Base-by-base conservation (phyloP, 2,329 filamentous ascomycete genomes). In the Zymoseptoria tritici region DNA sequence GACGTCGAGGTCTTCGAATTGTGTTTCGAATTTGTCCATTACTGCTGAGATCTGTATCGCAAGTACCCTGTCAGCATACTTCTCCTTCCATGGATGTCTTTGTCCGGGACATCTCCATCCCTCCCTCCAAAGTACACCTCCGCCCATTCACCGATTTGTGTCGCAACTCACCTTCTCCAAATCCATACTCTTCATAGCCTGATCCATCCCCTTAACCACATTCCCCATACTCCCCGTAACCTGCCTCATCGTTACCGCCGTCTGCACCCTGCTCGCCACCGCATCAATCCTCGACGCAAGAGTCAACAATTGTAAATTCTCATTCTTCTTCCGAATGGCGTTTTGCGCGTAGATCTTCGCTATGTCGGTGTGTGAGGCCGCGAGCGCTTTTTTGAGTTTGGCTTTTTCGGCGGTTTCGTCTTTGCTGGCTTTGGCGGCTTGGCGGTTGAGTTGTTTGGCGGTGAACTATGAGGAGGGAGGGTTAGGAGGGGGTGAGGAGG, bases 1-100 rank as follows among this genome's bases (percentile, higher is more conserved):
- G 50, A 80, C 78, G 62, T 81, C 79, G 51, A 81, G 72, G 66
- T 80, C 77, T 60, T 81, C 78, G 67, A 80, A 80, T 63, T 80
- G 78, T 56, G 80, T 80, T 70, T 86, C 84, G 69, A 87, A 86
- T 57, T 81, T 81, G 67, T 86, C 84, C 84, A 87, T 87, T 52
- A 86, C 83, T 52, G 81, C 79, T 11, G 83, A 84, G 58, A 87
- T 86, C 82, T 84, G 64, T 22, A 4, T 22, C 21, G 21, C 21
- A 22, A n/a, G n/a, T n/a, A n/a, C n/a, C n/a, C n/a, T n/a, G 21
- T 22, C 21, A 22, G 21, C 21, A 22, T n/a, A n/a, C n/a, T n/a
- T n/a, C n/a, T n/a, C n/a, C n/a, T n/a, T n/a, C n/a, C n/a, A n/a
- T n/a, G n/a, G n/a, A n/a, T n/a, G n/a, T n/a, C n/a, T n/a, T n/a